These are phyloP conservation scores for Coemansia sp. DNA, from an alignment of 371 early-diverging fungal species.

Conservation along the genomic window DNA sequence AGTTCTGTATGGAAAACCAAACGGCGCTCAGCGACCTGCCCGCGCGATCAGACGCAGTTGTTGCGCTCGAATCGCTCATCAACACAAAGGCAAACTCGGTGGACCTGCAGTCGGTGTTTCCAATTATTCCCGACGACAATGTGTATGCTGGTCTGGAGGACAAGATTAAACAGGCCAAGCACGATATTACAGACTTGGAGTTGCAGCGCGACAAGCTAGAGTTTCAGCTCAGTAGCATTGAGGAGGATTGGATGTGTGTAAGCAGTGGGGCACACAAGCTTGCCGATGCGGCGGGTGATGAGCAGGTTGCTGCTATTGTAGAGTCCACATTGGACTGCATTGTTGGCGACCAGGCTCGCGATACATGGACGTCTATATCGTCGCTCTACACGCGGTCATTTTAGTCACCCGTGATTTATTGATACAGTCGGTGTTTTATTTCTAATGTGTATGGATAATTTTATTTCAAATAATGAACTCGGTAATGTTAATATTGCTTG, in stretches of 20 bases:
- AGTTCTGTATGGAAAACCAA: slow-evolving; percentile 3
- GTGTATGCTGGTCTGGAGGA: slow-evolving; percentile 45
- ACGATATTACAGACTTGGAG: slow-evolving; percentile 48
- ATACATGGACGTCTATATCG: slow-evolving; percentile 31
- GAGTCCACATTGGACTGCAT: slow-evolving; percentile 40
- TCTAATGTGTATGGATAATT: slow-evolving; percentile 2
- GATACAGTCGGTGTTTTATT: not conserved
- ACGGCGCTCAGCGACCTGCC: not conserved
- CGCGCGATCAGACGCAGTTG: slow-evolving; percentile 16
- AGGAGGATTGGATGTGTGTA: slow-evolving; percentile 51
- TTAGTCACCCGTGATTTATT: not conserved
- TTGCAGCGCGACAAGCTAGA: slow-evolving; percentile 49
- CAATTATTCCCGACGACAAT: slow-evolving; percentile 49
- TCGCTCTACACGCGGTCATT: slow-evolving; percentile 17
- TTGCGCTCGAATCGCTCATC: slow-evolving; percentile 23
- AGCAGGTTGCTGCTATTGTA: slow-evolving; percentile 10
- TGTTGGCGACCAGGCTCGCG: slow-evolving; percentile 44
- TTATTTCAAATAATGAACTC: not conserved
- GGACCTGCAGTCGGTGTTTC: slow-evolving; percentile 27
- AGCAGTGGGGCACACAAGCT: slow-evolving; percentile 31
- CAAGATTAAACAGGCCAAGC: slow-evolving; percentile 32
- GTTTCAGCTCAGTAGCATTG: slow-evolving; percentile 51
- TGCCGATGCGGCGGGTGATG: slow-evolving; percentile 7
- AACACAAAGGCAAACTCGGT: slow-evolving; percentile 6
- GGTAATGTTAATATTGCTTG: no score